phyloP scores from a whole-genome alignment of 306 rosid species.

The Trifolium repens region DNA sequence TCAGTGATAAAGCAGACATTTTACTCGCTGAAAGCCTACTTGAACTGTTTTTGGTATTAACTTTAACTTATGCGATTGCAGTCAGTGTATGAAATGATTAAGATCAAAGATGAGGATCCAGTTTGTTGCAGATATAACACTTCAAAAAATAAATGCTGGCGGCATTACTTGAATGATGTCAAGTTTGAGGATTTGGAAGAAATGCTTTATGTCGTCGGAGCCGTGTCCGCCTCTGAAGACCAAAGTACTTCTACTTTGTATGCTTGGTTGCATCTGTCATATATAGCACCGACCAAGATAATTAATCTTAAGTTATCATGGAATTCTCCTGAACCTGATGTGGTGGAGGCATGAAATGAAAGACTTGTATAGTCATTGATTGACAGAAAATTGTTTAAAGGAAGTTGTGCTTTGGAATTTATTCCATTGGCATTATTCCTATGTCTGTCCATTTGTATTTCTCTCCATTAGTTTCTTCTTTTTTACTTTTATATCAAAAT shows the following conservation, averaged over 20 bases:
- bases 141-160: conserved; percentile 59
- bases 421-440: conserved; percentile 20
- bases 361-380: background rate
- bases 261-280: conserved; percentile 40
- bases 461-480: background rate
- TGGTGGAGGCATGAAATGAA: conserved; percentile 5
- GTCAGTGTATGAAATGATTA: conserved; percentile 43
- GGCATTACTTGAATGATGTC: conserved; percentile 56
- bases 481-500: background rate
- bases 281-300: background rate
- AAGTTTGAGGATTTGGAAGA: conserved; percentile 45
- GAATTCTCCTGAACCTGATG: conserved; percentile 28
- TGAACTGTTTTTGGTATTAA: conserved; percentile 21
- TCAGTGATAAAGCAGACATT: conserved; percentile 27
- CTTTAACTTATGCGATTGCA: conserved; percentile 33
- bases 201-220: background rate
- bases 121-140: conserved; percentile 53
- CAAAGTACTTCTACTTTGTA: conserved; percentile 19
- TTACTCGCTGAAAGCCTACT: background rate
- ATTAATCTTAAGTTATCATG: conserved; percentile 42
- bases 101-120: conserved; percentile 45
- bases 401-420: conserved; percentile 18
- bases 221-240: background rate
- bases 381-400: conserved; percentile 20
- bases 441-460: background rate